These are phyloP conservation scores for Leccinum barrowsii DNA, from an alignment of 768 basidiomycete species.

Conservation along the genomic window DNA sequence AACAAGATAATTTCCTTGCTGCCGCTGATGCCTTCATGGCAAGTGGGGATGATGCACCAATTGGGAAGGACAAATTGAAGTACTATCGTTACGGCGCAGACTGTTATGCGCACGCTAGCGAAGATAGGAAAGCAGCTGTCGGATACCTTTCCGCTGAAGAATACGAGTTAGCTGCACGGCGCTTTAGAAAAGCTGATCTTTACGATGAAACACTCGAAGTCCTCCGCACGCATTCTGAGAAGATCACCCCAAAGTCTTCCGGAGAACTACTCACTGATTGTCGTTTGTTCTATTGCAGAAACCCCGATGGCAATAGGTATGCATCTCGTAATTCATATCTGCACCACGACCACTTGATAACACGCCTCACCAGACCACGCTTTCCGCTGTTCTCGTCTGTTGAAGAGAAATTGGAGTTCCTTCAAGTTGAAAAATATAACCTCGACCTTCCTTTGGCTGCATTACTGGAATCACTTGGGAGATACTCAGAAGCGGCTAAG, in stretches of 20 bases:
- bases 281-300: constrained; percentile 43
- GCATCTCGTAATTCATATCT: neutral
- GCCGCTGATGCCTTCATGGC: constrained; percentile 50
- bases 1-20: constrained; percentile 33
- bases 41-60: constrained; percentile 35
- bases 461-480: constrained; percentile 41
- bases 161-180: constrained; percentile 41
- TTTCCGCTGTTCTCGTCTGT: constrained; percentile 45
- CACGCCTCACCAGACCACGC: constrained; percentile 39
- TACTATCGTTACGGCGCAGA: constrained; percentile 46
- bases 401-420: constrained; percentile 54
- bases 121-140: constrained; percentile 42
- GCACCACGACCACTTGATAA: neutral
- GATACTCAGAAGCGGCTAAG: constrained; percentile 48
- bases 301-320: constrained; percentile 21
- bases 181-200: constrained; percentile 44
- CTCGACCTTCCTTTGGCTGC: constrained; percentile 47
- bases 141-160: constrained; percentile 41
- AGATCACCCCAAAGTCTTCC: constrained; percentile 32
- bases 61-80: constrained; percentile 25
- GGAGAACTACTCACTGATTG: constrained; percentile 41
- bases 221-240: constrained; percentile 33
- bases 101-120: constrained; percentile 41
- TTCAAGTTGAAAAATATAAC: constrained; percentile 42
- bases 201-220: constrained; percentile 55